Conservation (phyloP, 495 filamentous ascomycete species). For the Penicillium turbatum region DNA sequence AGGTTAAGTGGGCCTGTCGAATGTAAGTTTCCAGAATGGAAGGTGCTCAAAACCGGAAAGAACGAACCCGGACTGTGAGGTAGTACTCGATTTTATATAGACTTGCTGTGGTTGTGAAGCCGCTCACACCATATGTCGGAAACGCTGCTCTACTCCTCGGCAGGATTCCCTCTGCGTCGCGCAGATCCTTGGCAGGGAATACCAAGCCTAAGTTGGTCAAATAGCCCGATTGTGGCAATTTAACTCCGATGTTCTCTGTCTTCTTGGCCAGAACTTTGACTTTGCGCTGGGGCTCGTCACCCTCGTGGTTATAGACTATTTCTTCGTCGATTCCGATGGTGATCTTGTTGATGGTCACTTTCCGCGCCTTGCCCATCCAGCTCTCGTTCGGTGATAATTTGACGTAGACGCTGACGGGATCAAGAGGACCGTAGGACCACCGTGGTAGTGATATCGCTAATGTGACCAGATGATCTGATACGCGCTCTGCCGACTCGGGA, state of each 20-base stretch:
- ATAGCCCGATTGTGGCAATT: constrained; percentile 81
- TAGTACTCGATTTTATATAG: constrained; percentile 99
- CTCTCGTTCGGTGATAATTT: constrained; percentile 88
- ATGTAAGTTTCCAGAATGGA: constrained; percentile 9
- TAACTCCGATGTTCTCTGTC: constrained; percentile 73
- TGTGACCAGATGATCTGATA: constrained; percentile 87
- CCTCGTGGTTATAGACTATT: constrained; percentile 95
- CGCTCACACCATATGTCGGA: constrained; percentile 80
- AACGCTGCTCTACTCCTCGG: constrained; percentile 81
- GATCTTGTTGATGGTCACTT: constrained; percentile 90
- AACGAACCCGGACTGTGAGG: constrained; percentile 80
- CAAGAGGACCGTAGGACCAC: constrained; percentile 94
- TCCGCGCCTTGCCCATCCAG: constrained; percentile 82
- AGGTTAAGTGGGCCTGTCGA: constrained; percentile 79
- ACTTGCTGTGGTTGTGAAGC: constrained; percentile 89
- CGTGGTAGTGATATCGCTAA: constrained; percentile 84
- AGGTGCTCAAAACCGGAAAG: neutral
- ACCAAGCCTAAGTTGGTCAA: constrained; percentile 86
- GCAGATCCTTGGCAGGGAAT: constrained; percentile 84
- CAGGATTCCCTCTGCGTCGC: constrained; percentile 85
- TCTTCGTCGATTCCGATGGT: constrained; percentile 94
- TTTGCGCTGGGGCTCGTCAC: constrained; percentile 92
- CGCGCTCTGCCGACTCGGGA: constrained; percentile 77
- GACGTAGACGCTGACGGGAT: constrained; percentile 93
- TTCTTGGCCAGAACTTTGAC: constrained; percentile 81